Percentiles rank a stretch among this genome's conserved stretches.
Evolutionary conservation across 345 rosid genomes (phyloP).

Genomic region (Raphanus sativus): DNA sequence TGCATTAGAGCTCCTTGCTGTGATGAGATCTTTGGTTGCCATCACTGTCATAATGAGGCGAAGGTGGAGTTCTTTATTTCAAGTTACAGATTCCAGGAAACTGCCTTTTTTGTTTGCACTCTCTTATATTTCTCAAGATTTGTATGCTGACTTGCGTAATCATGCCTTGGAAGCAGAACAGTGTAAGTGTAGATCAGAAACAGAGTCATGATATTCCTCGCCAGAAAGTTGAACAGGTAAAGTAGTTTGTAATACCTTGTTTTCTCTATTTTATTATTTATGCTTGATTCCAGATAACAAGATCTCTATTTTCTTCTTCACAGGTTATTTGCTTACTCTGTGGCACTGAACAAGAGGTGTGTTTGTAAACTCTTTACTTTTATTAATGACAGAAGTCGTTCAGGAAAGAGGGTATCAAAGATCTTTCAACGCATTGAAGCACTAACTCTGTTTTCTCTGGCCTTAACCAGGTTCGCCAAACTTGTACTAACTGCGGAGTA

Average conservation of each 20-base stretch:
- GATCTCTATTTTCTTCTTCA: not conserved
- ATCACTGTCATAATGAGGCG: conserved; percentile 87
- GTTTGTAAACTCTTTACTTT: conserved; percentile 18
- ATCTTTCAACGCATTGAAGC: not conserved
- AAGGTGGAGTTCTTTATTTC: conserved; percentile 33
- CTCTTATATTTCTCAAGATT: not conserved
- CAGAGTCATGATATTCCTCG: conserved; percentile 82
- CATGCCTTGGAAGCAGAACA: conserved; percentile 51
- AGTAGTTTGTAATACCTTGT: not conserved
- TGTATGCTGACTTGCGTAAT: conserved; percentile 5
- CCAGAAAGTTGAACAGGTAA: conserved; percentile 64
- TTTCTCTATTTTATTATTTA: not conserved
- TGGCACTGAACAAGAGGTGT: conserved; percentile 85
- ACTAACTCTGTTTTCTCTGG: conserved; percentile 21
- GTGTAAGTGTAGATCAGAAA: conserved; percentile 55
- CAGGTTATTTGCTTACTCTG: conserved; percentile 81
- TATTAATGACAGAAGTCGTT: not conserved
- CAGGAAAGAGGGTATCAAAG: too few relatives aligned
- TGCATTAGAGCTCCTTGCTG: conserved; percentile 88
- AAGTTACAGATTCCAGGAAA: not conserved
- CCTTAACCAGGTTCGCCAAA: conserved; percentile 57
- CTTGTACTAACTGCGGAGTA: conserved; percentile 71
- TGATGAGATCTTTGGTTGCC: conserved; percentile 74
- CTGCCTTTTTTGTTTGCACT: not conserved
- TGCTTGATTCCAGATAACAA: conserved; percentile 6